phyloP scores from a whole-genome alignment of 2,329 filamentous ascomycete species.

The Coccinonectria pachysandricola region DNA sequence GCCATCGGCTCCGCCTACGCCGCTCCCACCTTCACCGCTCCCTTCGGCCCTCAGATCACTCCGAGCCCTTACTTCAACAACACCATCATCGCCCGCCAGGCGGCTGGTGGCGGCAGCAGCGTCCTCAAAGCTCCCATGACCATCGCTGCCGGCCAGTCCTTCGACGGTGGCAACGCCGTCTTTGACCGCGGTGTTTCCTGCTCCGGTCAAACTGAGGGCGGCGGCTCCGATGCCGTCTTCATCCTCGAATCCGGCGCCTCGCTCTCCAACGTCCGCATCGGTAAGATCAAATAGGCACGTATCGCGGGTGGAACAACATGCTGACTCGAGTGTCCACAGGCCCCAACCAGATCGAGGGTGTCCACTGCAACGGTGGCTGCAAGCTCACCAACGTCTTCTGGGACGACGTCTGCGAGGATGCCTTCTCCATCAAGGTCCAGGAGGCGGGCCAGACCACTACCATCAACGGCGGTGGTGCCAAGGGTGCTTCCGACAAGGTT shows the following conservation, averaged over 20 bases:
- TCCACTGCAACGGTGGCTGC: slow-evolving; percentile 35
- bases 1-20: slow-evolving; percentile 12
- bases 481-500: slow-evolving; percentile 34
- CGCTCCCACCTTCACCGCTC: slow-evolving; percentile 12
- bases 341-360: slow-evolving; percentile 32
- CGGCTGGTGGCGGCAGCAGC: slow-evolving; percentile 9
- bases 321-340: too few species aligned
- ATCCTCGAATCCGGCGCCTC: slow-evolving; percentile 30
- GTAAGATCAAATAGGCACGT: too few species aligned
- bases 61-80: slow-evolving; percentile 7
- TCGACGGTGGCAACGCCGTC: slow-evolving; percentile 19
- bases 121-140: slow-evolving; percentile 16
- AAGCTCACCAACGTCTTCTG: slow-evolving; percentile 37
- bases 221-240: slow-evolving; percentile 31
- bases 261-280: slow-evolving; percentile 37
- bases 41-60: slow-evolving; percentile 13
- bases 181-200: slow-evolving; percentile 19
- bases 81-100: slow-evolving; percentile 11
- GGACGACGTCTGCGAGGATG: slow-evolving; percentile 37
- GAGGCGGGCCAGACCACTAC: slow-evolving; percentile 18
- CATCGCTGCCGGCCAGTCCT: slow-evolving; percentile 16
- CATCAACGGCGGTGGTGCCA: slow-evolving; percentile 37
- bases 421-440: slow-evolving; percentile 24
- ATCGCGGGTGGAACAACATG: too few species aligned
- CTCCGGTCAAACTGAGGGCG: slow-evolving; percentile 18